A percentile compares a stretch with the other conserved stretches of the same genome.
Evolutionary conservation across 148 eudicot genomes (phyloP).

Genomic region (Cornus florida): DNA sequence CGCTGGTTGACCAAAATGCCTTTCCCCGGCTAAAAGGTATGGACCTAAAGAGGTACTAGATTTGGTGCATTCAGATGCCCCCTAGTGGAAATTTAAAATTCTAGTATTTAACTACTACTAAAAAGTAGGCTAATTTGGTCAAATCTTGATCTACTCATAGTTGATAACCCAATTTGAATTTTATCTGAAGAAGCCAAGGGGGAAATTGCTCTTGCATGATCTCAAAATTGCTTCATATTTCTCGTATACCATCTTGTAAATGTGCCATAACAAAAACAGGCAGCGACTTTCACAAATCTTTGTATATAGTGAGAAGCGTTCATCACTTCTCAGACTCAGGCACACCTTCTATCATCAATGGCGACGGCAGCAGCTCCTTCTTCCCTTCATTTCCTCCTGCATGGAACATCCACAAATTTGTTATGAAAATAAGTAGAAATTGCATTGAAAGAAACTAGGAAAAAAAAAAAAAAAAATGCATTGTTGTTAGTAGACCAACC

Average conservation of each 20-base stretch:
- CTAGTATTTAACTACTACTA: too few species aligned
- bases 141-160: too few species aligned
- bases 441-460: background rate
- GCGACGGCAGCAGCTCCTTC: background rate
- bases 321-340: background rate
- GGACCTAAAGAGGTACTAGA: too few species aligned
- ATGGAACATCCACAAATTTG: background rate
- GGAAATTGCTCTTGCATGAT: too few species aligned
- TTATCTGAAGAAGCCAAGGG: too few species aligned
- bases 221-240: background rate
- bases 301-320: background rate
- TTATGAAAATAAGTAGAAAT: background rate
- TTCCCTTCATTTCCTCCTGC: background rate
- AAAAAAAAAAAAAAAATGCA: background rate
- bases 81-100: too few species aligned
- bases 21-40: too few species aligned
- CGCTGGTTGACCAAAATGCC: too few species aligned
- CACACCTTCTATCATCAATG: background rate
- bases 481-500: slow-evolving; percentile 11
- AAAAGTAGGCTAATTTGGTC: too few species aligned
- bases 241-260: too few species aligned
- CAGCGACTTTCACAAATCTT: background rate
- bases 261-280: background rate
- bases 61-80: too few species aligned
- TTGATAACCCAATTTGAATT: too few species aligned